Percentiles rank a stretch among this genome's conserved stretches.
phyloP scores from a whole-genome alignment of 495 filamentous ascomycete species.

The Achaetomiella virescens region DNA sequence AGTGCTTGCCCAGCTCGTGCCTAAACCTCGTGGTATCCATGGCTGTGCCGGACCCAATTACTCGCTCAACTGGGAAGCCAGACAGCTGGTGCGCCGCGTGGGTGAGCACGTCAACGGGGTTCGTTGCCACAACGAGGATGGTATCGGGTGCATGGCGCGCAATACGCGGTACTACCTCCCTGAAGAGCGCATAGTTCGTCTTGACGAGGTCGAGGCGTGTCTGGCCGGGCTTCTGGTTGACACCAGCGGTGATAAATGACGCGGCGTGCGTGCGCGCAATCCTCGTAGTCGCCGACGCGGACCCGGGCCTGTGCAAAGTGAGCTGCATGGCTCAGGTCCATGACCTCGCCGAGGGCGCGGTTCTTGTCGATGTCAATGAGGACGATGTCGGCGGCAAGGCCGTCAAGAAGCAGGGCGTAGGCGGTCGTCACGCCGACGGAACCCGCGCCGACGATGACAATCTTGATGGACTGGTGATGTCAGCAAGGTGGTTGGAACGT shows the following conservation, averaged over 20 bases:
- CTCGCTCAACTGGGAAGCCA: conserved; percentile 25
- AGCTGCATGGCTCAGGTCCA: conserved; percentile 34
- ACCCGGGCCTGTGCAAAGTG: conserved; percentile 32
- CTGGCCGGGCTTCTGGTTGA: conserved; percentile 32
- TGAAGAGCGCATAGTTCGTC: conserved; percentile 27
- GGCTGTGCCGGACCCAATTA: conserved; percentile 31
- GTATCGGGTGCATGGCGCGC: conserved; percentile 25
- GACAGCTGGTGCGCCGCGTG: conserved; percentile 24
- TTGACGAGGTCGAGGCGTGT: conserved; percentile 27
- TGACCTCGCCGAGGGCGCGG: conserved; percentile 32
- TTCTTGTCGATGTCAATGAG: conserved; percentile 32
- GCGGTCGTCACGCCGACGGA: conserved; percentile 50
- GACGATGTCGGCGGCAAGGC: conserved; percentile 48
- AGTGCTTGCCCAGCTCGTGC: conserved; percentile 28
- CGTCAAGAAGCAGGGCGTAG: conserved; percentile 46
- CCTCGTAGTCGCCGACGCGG: conserved; percentile 29
- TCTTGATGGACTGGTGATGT: conserved; percentile 21
- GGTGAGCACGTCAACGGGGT: conserved; percentile 32
- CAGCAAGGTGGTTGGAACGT: background rate
- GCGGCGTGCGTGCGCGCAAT: conserved; percentile 46
- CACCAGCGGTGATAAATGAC: conserved; percentile 45
- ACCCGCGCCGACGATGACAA: conserved; percentile 47
- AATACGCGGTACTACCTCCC: conserved; percentile 23
- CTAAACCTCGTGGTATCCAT: conserved; percentile 31
- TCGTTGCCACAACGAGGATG: conserved; percentile 29